Conservation (phyloP, 2,329 filamentous ascomycete species). For the Capronia americana region DNA sequence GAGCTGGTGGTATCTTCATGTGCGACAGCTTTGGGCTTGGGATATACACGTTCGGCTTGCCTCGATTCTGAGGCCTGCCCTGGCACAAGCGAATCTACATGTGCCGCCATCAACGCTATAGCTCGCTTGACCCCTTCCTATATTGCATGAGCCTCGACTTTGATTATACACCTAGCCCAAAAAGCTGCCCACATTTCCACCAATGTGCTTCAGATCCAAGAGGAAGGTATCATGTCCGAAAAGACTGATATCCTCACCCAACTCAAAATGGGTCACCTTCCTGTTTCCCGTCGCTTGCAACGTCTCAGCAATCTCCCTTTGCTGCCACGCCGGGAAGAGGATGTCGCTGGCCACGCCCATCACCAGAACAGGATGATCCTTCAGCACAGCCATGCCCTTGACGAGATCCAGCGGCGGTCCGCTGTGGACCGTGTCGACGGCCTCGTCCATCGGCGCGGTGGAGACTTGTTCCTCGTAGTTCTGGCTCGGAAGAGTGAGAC, state of each 20-base stretch:
- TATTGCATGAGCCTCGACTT: not conserved
- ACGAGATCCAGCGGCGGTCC: constrained; percentile 80
- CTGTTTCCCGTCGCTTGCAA: constrained; percentile 78
- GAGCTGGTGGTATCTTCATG: not conserved
- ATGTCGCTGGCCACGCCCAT: constrained; percentile 97
- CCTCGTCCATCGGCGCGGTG: constrained; percentile 45
- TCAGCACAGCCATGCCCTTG: constrained; percentile 71
- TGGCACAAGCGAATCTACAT: not conserved
- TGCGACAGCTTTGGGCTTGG: not conserved
- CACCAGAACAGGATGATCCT: constrained; percentile 81
- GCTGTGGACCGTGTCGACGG: constrained; percentile 42
- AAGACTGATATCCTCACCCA: constrained; percentile 90
- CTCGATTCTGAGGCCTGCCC: not conserved
- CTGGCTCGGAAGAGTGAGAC: constrained; percentile 77
- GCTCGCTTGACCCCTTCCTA: not conserved
- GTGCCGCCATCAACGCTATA: not conserved
- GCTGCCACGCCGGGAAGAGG: constrained; percentile 96
- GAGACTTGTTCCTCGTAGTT: constrained; percentile 85
- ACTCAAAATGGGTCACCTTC: constrained; percentile 83
- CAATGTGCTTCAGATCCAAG: constrained; percentile 89
- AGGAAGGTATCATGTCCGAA: constrained; percentile 98
- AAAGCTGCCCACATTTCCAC: constrained; percentile 81
- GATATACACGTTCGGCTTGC: not conserved
- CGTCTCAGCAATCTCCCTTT: constrained; percentile 88
- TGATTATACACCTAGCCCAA: constrained; percentile 61